Evolutionary conservation across 192 early-diverging fungal species (phyloP), one percentile per base, ranked within the genome.

Genomic region (Backusella circina): DNA sequence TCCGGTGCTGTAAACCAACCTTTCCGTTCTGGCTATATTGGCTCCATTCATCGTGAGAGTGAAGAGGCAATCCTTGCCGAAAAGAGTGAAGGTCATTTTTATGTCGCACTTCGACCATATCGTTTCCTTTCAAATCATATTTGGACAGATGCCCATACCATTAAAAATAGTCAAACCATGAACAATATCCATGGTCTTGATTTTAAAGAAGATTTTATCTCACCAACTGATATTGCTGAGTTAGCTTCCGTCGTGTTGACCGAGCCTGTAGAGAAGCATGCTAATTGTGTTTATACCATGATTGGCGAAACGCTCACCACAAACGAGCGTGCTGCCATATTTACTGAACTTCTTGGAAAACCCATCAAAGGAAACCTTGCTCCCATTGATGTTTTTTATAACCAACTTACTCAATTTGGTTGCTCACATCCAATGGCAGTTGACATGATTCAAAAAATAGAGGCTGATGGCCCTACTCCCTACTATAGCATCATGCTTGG

Each of bases 61-160:
- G 70, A 72, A 35, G 12, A 44, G 0, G 44, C 70, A 5, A 51
- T 72, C 7, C n/a, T 68, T 32, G 65, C 18, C 2, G 21, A 68
- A 31, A 41, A 61, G 6, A 61, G 68, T 36, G 26, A 35, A 2
- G 23, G 35, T 10, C 51, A 32, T 6, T 71, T 57, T 68, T 75
- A 67, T 13, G 77, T 78, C 4, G 71, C 77, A n/a, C 41, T 78
- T 3, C 77, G 77, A 23, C 77, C 77, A n/a, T 65, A 37, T n/a
- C 26, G 71, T 2, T 77, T 77, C 65, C 39, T 75, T 15, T 18
- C 65, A 0, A 74, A 74, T 37, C 68, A 71, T 50, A 18, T 71
- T 33, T 39, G 44, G 35, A 21, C 9, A 6, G 75, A 76, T 64
- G 2, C 26, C 3, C 3, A 26, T 15, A n/a, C 57, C 5, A 71